phyloP scores from a whole-genome alignment of 345 rosid genomes.

The Hypericum androsaemum region DNA sequence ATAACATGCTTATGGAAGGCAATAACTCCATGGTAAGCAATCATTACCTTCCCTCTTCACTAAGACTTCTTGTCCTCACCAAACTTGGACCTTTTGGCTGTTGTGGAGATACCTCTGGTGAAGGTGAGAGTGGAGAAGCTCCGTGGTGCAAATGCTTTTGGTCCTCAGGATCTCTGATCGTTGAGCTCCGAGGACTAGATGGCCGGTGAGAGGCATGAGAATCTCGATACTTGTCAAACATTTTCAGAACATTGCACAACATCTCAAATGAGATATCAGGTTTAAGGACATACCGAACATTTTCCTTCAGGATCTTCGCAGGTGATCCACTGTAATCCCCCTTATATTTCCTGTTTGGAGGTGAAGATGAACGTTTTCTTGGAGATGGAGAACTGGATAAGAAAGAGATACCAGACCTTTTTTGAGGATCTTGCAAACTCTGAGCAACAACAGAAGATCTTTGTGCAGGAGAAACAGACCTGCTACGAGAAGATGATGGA shows the following conservation, averaged over 20 bases:
- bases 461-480: constrained; percentile 22
- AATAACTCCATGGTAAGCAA: too few relatives aligned
- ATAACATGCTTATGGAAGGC: too few relatives aligned
- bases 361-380: constrained; percentile 29
- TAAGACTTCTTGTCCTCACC: constrained; percentile 15
- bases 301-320: constrained; percentile 14
- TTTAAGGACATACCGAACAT: not conserved
- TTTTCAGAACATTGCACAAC: not conserved
- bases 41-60: constrained; percentile 29
- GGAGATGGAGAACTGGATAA: constrained; percentile 43
- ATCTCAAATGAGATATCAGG: not conserved
- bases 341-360: constrained; percentile 30
- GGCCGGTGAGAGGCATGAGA: too few relatives aligned
- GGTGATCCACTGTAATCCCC: constrained; percentile 33
- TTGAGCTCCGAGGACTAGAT: constrained; percentile 16
- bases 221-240: not conserved
- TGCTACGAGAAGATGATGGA: constrained; percentile 25
- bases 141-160: constrained; percentile 12
- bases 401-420: constrained; percentile 31
- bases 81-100: constrained; percentile 16
- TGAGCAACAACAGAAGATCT: constrained; percentile 30
- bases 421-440: constrained; percentile 34
- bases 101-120: constrained; percentile 22
- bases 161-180: constrained; percentile 12
- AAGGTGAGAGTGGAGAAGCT: constrained; percentile 16